Evolutionary conservation across 1,284 basidiomycete species (phyloP), one percentile per base, ranked within the genome.

Genomic region (Ganoderma resinaceum): DNA sequence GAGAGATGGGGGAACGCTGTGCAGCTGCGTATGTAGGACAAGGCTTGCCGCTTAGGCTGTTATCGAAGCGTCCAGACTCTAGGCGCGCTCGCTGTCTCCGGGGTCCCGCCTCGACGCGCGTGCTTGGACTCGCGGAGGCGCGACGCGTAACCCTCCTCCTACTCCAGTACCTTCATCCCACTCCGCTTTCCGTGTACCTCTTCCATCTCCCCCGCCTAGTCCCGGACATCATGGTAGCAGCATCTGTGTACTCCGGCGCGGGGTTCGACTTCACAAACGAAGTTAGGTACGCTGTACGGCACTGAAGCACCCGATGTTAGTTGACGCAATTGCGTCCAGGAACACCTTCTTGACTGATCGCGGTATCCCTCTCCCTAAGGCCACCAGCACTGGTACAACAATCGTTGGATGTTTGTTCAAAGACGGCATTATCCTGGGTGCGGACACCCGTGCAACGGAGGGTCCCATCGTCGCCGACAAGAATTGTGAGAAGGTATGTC

Each of bases 391-490:
- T 2, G 97, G 97, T 77, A 99, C 98, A 2, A 99, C 97, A 53
- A 99, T 99, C 80, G 95, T 95, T n/a, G 98, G 97, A 35, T 96
- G 96, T 77, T 83, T 98, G 67, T 99, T 95, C 80, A 91, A 91
- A 74, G 95, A 96, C 78, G 98, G 97, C 4, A 91, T 99, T 69
- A 91, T 98, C 18, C 89, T 99, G 14, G 98, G 97, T 57, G 98
- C 98, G 42, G 98, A 99, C 82, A 99, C 98, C 0, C 88, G 97
- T 76, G 96, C 97, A 2, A 99, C 97, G 0, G 95, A 93, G 74
- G 97, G 97, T 0, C 89, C 91, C 29, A 99, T 99, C 75, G 96
- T 99, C 18, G 97, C 97, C 0, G 97, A 99, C 85, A 99, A 99
- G 90, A 99, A 99, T 83, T 99, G 97, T 81, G 97, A 99, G 85